phyloP scores from a whole-genome alignment of 768 basidiomycete species.

The Amanita muscaria region DNA sequence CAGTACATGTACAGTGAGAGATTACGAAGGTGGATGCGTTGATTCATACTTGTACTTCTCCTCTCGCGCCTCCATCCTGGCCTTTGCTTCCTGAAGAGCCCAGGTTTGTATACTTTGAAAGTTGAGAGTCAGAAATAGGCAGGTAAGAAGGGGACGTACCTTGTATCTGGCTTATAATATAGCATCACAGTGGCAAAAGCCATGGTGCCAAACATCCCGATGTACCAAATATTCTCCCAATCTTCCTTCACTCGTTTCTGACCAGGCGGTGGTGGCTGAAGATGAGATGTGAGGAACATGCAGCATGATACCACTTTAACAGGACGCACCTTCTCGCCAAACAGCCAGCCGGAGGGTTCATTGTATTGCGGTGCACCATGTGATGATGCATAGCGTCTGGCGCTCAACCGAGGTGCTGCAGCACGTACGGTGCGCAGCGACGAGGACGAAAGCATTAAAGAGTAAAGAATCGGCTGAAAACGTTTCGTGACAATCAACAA shows the following conservation, averaged over 20 bases:
- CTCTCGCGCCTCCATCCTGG: constrained; percentile 86
- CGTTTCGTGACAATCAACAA: constrained; percentile 7
- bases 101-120: constrained; percentile 74
- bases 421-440: constrained; percentile 39
- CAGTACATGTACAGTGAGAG: too few relatives aligned
- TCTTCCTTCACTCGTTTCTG: constrained; percentile 82
- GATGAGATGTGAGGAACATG: not conserved
- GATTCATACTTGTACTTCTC: constrained; percentile 82
- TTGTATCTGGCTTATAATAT: constrained; percentile 92
- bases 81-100: constrained; percentile 86
- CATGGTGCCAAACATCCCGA: constrained; percentile 89
- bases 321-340: constrained; percentile 76
- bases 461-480: constrained; percentile 2
- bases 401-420: constrained; percentile 26
- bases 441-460: constrained; percentile 36
- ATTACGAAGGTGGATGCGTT: constrained; percentile 23
- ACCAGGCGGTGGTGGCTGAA: constrained; percentile 66
- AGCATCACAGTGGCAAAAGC: constrained; percentile 63
- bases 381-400: constrained; percentile 49
- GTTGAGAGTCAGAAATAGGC: constrained; percentile 2
- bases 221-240: constrained; percentile 88
- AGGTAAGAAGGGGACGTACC: constrained; percentile 38
- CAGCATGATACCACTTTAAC: not conserved
- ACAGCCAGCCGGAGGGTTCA: constrained; percentile 80
- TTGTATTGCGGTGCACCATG: constrained; percentile 80